Conservation (phyloP, 495 filamentous ascomycete species). For the Oleoguttula mirabilis region DNA sequence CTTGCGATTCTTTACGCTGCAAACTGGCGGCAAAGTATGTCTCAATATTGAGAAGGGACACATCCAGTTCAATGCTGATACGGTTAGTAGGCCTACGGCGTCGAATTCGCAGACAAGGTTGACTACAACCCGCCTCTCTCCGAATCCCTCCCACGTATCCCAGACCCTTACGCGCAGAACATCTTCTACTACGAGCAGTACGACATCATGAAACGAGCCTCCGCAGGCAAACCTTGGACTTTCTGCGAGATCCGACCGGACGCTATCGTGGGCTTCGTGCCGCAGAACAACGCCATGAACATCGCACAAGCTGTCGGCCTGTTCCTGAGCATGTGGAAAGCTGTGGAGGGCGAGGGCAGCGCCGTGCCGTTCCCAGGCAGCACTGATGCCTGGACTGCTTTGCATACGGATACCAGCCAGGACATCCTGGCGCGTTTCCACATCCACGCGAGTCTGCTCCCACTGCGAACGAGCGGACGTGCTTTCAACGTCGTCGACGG, state of each 20-base stretch:
- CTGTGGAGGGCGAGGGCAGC: conserved; percentile 24
- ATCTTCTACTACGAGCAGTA: conserved; percentile 40
- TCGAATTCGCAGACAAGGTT: conserved; percentile 29
- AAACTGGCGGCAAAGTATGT: conserved; percentile 33
- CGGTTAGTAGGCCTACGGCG: conserved; percentile 25
- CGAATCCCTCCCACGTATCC: conserved; percentile 34
- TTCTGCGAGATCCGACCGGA: conserved; percentile 38
- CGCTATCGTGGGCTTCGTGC: conserved; percentile 36
- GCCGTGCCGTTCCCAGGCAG: conserved; percentile 31
- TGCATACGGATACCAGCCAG: conserved; percentile 31
- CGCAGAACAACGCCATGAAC: conserved; percentile 33
- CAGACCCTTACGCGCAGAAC: conserved; percentile 32
- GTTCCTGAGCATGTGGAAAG: conserved; percentile 31
- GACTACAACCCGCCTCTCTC: conserved; percentile 27
- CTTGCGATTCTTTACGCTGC: conserved; percentile 31
- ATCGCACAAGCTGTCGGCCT: conserved; percentile 33
- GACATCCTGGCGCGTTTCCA: conserved; percentile 33
- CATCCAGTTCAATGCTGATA: not conserved
- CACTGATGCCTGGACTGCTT: conserved; percentile 18
- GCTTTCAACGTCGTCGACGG: conserved; percentile 32
- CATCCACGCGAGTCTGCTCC: conserved; percentile 30
- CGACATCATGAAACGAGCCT: conserved; percentile 30
- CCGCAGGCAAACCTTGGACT: conserved; percentile 32
- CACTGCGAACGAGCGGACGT: conserved; percentile 17
- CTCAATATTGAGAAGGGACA: not conserved